Percentiles rank a stretch among this genome's conserved stretches.
Conservation (phyloP, 306 rosid genomes). For the Citrullus amarus region DNA sequence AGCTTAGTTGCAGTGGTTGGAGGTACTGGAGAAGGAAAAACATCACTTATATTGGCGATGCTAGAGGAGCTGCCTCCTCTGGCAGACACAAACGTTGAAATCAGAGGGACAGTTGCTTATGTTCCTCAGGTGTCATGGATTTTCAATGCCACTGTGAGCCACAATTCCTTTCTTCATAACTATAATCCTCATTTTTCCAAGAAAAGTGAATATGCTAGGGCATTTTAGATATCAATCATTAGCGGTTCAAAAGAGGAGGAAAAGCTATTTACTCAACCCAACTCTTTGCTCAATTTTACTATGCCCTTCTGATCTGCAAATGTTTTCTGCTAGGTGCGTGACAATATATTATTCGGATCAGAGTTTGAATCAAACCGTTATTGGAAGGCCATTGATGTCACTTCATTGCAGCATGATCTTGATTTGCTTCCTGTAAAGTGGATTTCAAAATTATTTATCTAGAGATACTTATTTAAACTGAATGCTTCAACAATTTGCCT, state of each 20-base stretch:
- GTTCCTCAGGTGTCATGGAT: constrained; percentile 98
- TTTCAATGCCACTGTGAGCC: constrained; percentile 84
- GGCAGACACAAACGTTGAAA: constrained; percentile 27
- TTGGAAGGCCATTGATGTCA: constrained; percentile 52
- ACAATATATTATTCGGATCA: constrained; percentile 78
- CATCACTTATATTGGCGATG: constrained; percentile 78
- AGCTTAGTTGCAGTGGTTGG: constrained; percentile 87
- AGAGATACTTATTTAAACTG: constrained; percentile 6
- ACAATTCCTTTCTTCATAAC: constrained; percentile 1
- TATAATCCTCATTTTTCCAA: not conserved
- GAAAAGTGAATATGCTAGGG: not conserved
- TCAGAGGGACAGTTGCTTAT: constrained; percentile 82
- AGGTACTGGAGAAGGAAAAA: constrained; percentile 91
- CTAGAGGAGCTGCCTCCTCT: constrained; percentile 66
- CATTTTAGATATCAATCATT: not conserved
- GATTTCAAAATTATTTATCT: constrained; percentile 11
- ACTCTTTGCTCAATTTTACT: not conserved
- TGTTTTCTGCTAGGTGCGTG: constrained; percentile 49
- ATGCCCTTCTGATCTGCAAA: constrained; percentile 10
- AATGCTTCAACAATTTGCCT: not conserved
- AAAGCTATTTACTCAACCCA: not conserved
- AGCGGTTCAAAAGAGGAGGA: not conserved
- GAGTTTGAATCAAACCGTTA: constrained; percentile 46
- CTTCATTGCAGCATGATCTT: constrained; percentile 64
- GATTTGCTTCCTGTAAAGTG: constrained; percentile 70